A percentile compares a stretch with the other conserved stretches of the same genome.
These are phyloP conservation scores for Leishmania mexicana DNA, from an alignment of 208 protist species.

Conservation along the genomic window DNA sequence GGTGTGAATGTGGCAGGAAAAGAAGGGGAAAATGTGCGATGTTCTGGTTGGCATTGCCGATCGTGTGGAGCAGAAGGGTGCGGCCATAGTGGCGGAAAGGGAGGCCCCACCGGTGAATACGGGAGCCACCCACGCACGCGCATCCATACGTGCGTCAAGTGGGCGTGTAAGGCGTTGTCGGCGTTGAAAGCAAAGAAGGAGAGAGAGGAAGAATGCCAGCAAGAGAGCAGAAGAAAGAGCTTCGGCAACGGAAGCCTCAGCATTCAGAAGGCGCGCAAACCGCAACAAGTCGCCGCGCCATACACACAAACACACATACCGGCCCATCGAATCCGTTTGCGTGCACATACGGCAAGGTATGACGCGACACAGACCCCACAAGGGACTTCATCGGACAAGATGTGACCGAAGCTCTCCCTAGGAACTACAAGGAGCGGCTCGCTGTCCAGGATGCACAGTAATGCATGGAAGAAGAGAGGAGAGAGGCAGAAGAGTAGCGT, in stretches of 20 bases:
- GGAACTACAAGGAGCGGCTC: not conserved
- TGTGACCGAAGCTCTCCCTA: too few relatives aligned
- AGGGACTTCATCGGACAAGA: not conserved
- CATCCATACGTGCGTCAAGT: not conserved
- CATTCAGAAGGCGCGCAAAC: not conserved
- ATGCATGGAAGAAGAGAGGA: not conserved
- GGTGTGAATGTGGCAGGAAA: not conserved
- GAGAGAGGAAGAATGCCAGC: not conserved
- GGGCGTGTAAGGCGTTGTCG: not conserved
- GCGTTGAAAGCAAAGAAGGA: not conserved
- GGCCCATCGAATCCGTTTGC: not conserved
- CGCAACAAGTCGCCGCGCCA: not conserved
- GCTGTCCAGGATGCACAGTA: not conserved
- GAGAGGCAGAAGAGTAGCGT: not conserved
- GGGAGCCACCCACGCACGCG: not conserved
- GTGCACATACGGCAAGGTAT: not conserved
- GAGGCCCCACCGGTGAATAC: not conserved
- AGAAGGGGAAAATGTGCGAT: not conserved
- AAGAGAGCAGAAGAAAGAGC: not conserved
- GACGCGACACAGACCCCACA: not conserved
- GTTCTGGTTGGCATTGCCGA: not conserved
- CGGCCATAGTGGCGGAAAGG: not conserved
- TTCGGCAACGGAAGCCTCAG: not conserved
- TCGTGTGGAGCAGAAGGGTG: not conserved
- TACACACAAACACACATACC: not conserved